A percentile compares a stretch with the other conserved stretches of the same genome.
These are phyloP conservation scores for Cyberlindnera misumaiensis DNA, from an alignment of 805 yeast species.

Conservation along the genomic window DNA sequence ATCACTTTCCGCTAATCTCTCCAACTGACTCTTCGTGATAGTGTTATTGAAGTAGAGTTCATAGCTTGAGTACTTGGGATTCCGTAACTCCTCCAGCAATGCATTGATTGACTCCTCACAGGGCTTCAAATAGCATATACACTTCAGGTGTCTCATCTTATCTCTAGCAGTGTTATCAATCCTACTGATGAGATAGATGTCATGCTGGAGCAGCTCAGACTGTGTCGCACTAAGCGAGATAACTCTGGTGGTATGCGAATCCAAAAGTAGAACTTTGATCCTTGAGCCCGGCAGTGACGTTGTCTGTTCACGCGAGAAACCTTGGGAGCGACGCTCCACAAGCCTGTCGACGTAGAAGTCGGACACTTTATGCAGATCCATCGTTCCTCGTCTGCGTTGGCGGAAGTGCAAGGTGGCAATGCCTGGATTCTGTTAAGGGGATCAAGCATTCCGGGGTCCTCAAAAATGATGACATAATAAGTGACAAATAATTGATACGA, in stretches of 20 bases:
- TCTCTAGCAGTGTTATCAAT: slow-evolving; percentile 56
- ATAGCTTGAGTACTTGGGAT: slow-evolving; percentile 77
- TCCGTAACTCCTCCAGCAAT: slow-evolving; percentile 58
- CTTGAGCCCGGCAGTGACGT: slow-evolving; percentile 26
- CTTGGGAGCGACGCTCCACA: slow-evolving; percentile 19
- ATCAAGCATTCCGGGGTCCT: too few relatives aligned
- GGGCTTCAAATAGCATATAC: slow-evolving; percentile 77
- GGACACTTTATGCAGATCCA: slow-evolving; percentile 43
- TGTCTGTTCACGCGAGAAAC: slow-evolving; percentile 1
- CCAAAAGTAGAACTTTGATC: slow-evolving; percentile 74
- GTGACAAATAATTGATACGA: too few relatives aligned
- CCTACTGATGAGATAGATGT: slow-evolving; percentile 76
- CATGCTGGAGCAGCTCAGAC: slow-evolving; percentile 71
- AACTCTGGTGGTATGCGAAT: slow-evolving; percentile 70
- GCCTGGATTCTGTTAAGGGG: too few relatives aligned
- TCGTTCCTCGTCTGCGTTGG: slow-evolving; percentile 11
- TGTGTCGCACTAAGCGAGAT: slow-evolving; percentile 90
- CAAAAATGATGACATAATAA: too few relatives aligned
- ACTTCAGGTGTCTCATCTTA: slow-evolving; percentile 70
- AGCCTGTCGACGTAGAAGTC: slow-evolving; percentile 38
- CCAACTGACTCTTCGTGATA: slow-evolving; percentile 70
- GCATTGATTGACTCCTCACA: slow-evolving; percentile 52
- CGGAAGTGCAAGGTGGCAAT: too few relatives aligned
- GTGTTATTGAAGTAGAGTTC: slow-evolving; percentile 73
- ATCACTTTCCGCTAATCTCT: slow-evolving; percentile 84